Conservation (phyloP, 192 early-diverging fungal species). For the Coemansia sp. region DNA sequence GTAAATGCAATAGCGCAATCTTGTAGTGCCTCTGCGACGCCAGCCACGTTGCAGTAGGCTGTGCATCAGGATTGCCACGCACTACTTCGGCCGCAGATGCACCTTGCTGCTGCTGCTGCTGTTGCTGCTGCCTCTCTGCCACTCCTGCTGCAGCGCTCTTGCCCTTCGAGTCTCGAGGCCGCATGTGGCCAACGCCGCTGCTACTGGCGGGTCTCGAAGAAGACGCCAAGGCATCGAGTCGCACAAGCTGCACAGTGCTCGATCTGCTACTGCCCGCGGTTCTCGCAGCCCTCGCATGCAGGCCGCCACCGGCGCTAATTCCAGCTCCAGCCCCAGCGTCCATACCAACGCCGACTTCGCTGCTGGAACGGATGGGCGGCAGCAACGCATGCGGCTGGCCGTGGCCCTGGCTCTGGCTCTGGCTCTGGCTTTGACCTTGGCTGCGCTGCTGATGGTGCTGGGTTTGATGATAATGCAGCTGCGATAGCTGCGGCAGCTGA, state of each 20-base stretch:
- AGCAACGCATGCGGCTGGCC: constrained; percentile 11
- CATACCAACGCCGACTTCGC: background rate
- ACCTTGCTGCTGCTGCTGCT: background rate
- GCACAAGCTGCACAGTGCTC: constrained; percentile 19
- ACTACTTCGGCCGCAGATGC: background rate
- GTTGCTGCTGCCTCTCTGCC: background rate
- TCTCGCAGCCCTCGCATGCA: background rate
- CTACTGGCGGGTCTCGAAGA: background rate
- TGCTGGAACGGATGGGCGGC: constrained; percentile 29
- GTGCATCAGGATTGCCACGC: constrained; percentile 27
- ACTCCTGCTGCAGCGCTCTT: background rate
- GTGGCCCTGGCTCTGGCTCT: constrained; percentile 5
- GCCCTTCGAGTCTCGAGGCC: background rate
- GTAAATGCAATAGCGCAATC: constrained; percentile 32
- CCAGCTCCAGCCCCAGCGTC: too few species aligned
- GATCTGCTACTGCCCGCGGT: background rate
- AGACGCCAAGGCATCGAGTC: constrained; percentile 1
- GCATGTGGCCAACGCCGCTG: background rate
- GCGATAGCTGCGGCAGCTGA: background rate
- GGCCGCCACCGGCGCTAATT: background rate
- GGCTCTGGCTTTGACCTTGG: constrained; percentile 21
- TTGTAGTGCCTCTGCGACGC: constrained; percentile 44
- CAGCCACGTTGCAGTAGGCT: constrained; percentile 36
- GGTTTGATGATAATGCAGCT: constrained; percentile 8
- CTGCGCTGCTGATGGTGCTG: constrained; percentile 14